Base-by-base conservation (phyloP, 2,329 filamentous ascomycete genomes). In the Fusarium brachygibbosum region DNA sequence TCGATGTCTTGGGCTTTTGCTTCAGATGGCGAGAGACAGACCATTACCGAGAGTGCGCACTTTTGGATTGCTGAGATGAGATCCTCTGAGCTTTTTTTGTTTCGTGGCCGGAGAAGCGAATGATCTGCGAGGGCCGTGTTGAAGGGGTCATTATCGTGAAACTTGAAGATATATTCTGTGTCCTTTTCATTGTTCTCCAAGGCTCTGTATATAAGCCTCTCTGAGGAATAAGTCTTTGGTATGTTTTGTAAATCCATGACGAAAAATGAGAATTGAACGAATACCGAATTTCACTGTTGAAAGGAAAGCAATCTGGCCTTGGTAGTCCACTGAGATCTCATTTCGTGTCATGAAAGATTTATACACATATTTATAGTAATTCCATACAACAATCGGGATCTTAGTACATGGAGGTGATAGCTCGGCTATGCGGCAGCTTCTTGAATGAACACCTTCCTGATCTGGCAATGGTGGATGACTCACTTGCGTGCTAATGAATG, bases 371-470 rank as follows among this genome's bases (percentile, higher is more conserved):
- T 44, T 6, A 19, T 16, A 40, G 5, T 21, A 5, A 9, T 6
- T 21, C n/a, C 5, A 16, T 6, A n/a, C 9, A 3, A 8, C 5
- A 19, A 19, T 4, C n/a, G 17, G 16, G 11, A 37, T 14, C 17
- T 16, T n/a, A 11, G 12, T 16, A 12, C 7, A 19, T 7, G 5
- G 16, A 21, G 8, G 13, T 6, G 10, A 17, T 52, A n/a, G n/a
- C 13, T 29, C 59, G 44, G 42, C 3, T 42, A 50, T 31, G 4
- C 58, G 58, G 46, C 57, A 62, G 34, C 12, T 6, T 31, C 6
- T 6, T 35, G 17, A 11, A 38, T 21, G 8, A 19, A 19, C 1
- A 60, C 62, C 62, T 65, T 65, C 53, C 53, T 48, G 1, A 65
- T 65, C 16, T 6, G 42, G 50, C 4, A 5, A 21, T 38, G 11